Conservation (phyloP, 345 rosid species). For the Conringia planisiliqua region DNA sequence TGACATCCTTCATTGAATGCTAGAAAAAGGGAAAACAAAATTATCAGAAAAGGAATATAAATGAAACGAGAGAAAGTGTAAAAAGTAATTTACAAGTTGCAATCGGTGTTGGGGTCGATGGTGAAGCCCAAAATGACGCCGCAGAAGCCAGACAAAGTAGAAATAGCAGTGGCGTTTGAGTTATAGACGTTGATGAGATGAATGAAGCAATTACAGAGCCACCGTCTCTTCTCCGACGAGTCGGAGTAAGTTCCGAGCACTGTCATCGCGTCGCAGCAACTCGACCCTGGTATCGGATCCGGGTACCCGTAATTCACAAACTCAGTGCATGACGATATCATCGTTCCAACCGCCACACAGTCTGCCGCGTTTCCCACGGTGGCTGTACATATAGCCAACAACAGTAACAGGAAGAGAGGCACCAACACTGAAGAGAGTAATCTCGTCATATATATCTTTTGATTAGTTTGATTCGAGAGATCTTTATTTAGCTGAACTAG, state of each 20-base stretch:
- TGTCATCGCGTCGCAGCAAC: slow-evolving; percentile 53
- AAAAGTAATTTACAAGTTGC: slow-evolving; percentile 41
- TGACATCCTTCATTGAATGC: slow-evolving; percentile 20
- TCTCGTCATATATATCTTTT: slow-evolving; percentile 1
- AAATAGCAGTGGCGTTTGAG: slow-evolving; percentile 60
- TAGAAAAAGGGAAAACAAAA: not conserved
- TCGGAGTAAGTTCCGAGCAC: slow-evolving; percentile 39
- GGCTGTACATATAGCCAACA: slow-evolving; percentile 11
- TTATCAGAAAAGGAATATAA: not conserved
- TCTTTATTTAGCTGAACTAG: not conserved
- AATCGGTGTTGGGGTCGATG: slow-evolving; percentile 63
- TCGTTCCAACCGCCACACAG: slow-evolving; percentile 50
- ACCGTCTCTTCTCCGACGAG: slow-evolving; percentile 27
- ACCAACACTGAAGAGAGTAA: not conserved
- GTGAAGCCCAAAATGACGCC: slow-evolving; percentile 64
- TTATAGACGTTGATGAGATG: slow-evolving; percentile 42
- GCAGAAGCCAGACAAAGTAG: slow-evolving; percentile 75
- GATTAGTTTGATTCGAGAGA: not conserved
- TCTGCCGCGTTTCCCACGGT: slow-evolving; percentile 32
- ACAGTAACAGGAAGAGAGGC: not conserved
- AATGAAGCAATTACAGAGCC: slow-evolving; percentile 51
- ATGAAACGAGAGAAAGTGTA: not conserved
- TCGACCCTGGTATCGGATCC: slow-evolving; percentile 52
- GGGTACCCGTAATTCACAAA: slow-evolving; percentile 52
- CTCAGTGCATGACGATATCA: slow-evolving; percentile 45